These are phyloP conservation scores for Mucor plumbeus DNA, from an alignment of 371 early-diverging fungal genomes.

Conservation along the genomic window DNA sequence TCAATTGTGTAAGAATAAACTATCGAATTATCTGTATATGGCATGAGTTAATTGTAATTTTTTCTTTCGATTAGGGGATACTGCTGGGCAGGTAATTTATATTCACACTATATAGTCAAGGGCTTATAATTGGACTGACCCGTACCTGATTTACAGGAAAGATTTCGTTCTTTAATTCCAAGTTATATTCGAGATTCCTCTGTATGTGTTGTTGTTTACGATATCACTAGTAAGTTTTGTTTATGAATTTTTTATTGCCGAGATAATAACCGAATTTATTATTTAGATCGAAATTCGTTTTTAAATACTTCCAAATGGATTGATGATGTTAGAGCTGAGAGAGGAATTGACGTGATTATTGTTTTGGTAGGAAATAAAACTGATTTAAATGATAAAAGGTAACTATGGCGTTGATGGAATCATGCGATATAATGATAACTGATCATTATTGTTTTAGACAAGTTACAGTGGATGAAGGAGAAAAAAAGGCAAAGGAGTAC, in stretches of 20 bases:
- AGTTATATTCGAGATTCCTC: slow-evolving; percentile 98
- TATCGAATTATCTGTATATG: not conserved
- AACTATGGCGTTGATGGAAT: not conserved
- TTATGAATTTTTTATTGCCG: not conserved
- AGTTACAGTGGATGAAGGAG: slow-evolving; percentile 96
- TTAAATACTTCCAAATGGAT: slow-evolving; percentile 98
- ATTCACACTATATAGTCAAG: not conserved
- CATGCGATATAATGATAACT: not conserved
- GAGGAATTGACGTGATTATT: slow-evolving; percentile 96
- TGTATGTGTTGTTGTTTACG: slow-evolving; percentile 97
- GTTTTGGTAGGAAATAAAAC: slow-evolving; percentile 99
- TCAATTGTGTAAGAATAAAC: slow-evolving; percentile 82
- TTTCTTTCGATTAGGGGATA: slow-evolving; percentile 73
- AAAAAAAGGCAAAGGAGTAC: slow-evolving; percentile 92
- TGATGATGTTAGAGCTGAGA: slow-evolving; percentile 96
- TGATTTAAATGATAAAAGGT: slow-evolving; percentile 94
- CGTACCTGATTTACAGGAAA: slow-evolving; percentile 62
- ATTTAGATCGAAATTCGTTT: slow-evolving; percentile 88
- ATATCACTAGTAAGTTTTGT: slow-evolving; percentile 29
- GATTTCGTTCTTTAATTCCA: slow-evolving; percentile 96
- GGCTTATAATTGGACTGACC: not conserved
- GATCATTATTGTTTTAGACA: slow-evolving; percentile 52
- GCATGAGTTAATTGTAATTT: not conserved
- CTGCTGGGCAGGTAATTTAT: slow-evolving; percentile 94
- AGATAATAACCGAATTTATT: not conserved